phyloP scores from a whole-genome alignment of 2,329 filamentous ascomycete species.

The Diaporthe sp. region DNA sequence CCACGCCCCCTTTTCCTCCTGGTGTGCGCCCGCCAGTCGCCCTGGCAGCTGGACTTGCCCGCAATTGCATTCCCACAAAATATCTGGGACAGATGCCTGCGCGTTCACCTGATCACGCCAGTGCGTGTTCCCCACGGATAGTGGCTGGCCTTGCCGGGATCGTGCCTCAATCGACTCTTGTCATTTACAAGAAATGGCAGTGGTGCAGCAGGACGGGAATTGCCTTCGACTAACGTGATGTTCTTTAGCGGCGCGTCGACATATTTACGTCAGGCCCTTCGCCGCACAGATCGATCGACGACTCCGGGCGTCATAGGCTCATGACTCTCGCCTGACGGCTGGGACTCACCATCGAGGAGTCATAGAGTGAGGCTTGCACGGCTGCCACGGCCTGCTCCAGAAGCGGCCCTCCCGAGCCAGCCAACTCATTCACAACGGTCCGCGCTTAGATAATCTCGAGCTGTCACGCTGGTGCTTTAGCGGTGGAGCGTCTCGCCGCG shows the following conservation, averaged over 20 bases:
- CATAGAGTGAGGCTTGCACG: neutral
- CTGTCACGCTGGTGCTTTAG: conserved; percentile 21
- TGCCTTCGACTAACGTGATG: neutral
- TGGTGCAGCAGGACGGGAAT: neutral
- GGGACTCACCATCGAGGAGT: neutral
- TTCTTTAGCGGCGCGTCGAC: neutral
- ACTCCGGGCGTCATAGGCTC: conserved; percentile 17
- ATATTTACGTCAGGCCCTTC: conserved; percentile 15
- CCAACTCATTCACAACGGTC: neutral
- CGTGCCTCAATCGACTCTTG: conserved; percentile 6
- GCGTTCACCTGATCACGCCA: conserved; percentile 20
- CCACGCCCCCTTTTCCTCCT: conserved; percentile 1
- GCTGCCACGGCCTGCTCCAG: neutral
- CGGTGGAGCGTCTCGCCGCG: neutral
- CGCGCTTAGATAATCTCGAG: conserved; percentile 6
- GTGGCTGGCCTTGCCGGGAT: neutral
- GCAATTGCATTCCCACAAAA: conserved; percentile 24
- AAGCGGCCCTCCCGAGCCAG: neutral
- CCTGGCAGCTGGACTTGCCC: conserved; percentile 2
- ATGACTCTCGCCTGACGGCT: conserved; percentile 12
- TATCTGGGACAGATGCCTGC: conserved; percentile 8
- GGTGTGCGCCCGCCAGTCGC: conserved; percentile 5
- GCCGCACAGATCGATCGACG: conserved; percentile 21
- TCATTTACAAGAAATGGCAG: neutral
- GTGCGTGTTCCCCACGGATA: neutral